A percentile compares a stretch with the other conserved stretches of the same genome.
phyloP scores from a whole-genome alignment of 306 rosid species.

The Citrullus colocynthis region DNA sequence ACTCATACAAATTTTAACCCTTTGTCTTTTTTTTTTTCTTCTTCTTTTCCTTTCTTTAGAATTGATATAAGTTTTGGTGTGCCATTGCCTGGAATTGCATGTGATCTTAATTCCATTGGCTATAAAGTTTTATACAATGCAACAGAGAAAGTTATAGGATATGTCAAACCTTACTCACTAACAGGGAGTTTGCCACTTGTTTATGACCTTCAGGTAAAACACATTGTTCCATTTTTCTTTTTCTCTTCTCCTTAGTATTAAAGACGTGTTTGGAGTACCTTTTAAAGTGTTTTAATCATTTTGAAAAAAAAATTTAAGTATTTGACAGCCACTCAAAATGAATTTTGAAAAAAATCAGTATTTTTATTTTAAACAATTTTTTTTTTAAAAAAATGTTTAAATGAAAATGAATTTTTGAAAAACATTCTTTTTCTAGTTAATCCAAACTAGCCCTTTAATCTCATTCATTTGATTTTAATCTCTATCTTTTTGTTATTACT shows the following conservation, averaged over 20 bases:
- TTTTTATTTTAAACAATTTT: too few species aligned
- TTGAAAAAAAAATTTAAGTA: too few species aligned
- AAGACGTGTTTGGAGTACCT: too few species aligned
- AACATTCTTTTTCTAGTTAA: too few species aligned
- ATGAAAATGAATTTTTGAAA: too few species aligned
- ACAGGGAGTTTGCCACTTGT: constrained; percentile 86
- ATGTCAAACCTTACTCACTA: constrained; percentile 81
- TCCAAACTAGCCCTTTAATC: too few species aligned
- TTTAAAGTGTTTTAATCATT: too few species aligned
- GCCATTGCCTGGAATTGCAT: constrained; percentile 70
- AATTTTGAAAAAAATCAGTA: too few species aligned
- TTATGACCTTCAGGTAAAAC: constrained; percentile 63
- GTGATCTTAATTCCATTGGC: constrained; percentile 69
- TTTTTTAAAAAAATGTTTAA: too few species aligned
- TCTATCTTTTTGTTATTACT: background rate
- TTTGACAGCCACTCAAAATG: too few species aligned
- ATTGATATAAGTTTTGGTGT: constrained; percentile 53
- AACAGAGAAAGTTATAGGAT: constrained; percentile 79
- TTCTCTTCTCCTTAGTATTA: background rate
- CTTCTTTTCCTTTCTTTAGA: constrained; percentile 21
- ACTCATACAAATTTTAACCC: too few species aligned
- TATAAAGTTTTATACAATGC: constrained; percentile 76
- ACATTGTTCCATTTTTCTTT: background rate
- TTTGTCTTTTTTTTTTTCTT: background rate
- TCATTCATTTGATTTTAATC: background rate